These are phyloP conservation scores for Candida takata DNA, from an alignment of 805 yeast species.

Conservation along the genomic window DNA sequence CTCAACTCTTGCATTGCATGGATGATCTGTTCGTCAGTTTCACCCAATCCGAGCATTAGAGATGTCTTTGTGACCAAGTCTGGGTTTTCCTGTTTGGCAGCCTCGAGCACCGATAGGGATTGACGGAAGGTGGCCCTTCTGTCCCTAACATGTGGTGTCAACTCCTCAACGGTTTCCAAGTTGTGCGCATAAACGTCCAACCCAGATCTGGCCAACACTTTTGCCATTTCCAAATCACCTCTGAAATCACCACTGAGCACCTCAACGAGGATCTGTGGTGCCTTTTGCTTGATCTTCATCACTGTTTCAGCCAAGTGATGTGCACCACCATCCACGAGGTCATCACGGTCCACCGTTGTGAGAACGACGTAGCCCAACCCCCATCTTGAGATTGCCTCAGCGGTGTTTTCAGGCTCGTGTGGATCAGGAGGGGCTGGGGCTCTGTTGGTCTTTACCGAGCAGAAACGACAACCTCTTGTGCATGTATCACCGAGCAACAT, in stretches of 20 bases:
- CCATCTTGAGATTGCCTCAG: constrained; percentile 96
- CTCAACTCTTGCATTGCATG: constrained; percentile 74
- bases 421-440: constrained; percentile 88
- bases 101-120: constrained; percentile 64
- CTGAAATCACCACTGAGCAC: constrained; percentile 92
- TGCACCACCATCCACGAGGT: constrained; percentile 88
- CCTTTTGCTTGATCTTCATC: constrained; percentile 70
- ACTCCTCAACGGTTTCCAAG: constrained; percentile 89
- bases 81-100: constrained; percentile 76
- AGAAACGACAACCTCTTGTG: constrained; percentile 98
- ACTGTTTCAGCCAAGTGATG: constrained; percentile 88
- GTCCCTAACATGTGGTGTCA: constrained; percentile 93
- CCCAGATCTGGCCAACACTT: constrained; percentile 75
- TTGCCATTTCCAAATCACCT: constrained; percentile 80
- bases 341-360: constrained; percentile 97
- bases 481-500: constrained; percentile 99
- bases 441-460: constrained; percentile 92
- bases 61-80: constrained; percentile 86
- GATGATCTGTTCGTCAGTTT: constrained; percentile 81
- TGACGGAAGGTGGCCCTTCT: constrained; percentile 95
- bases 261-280: constrained; percentile 89
- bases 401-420: constrained; percentile 94
- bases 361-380: constrained; percentile 96
- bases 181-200: constrained; percentile 96
- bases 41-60: constrained; percentile 94